Conservation (phyloP, 2,329 filamentous ascomycete species). For the Neonectria punicea region DNA sequence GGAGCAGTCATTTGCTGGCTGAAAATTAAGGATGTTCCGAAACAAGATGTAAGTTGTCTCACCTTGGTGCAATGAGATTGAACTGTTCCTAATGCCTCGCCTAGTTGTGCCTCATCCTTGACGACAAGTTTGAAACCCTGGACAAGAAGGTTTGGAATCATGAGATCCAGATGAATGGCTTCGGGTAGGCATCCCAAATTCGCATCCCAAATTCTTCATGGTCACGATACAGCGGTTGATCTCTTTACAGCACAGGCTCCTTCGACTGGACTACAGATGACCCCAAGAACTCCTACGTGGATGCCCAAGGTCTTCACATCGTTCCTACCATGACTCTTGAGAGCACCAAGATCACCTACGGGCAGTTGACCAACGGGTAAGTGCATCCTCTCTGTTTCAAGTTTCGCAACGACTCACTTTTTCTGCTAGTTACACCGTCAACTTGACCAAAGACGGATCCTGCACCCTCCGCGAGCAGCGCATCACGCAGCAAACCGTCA, state of each 20-base stretch:
- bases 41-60: conserved; percentile 29
- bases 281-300: conserved; percentile 56
- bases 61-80: not conserved
- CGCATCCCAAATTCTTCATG: rapidly evolving
- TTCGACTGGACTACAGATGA: conserved; percentile 65
- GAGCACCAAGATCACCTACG: conserved; percentile 43
- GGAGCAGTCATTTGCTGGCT: conserved; percentile 37
- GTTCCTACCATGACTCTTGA: conserved; percentile 58
- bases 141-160: conserved; percentile 54
- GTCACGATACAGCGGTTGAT: not conserved
- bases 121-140: conserved; percentile 42
- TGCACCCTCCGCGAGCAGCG: conserved; percentile 50
- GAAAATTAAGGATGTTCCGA: conserved; percentile 27
- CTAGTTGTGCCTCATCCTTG: conserved; percentile 40
- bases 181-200: conserved; percentile 45
- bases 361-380: conserved; percentile 46
- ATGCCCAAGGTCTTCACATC: conserved; percentile 60
- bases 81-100: not conserved
- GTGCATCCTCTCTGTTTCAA: not conserved
- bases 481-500: conserved; percentile 13
- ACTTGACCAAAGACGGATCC: conserved; percentile 51
- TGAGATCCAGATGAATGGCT: conserved; percentile 54
- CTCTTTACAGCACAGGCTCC: conserved; percentile 44
- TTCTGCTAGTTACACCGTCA: conserved; percentile 49
- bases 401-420: not conserved